A percentile compares a stretch with the other conserved stretches of the same genome.
These are phyloP conservation scores for Ascochyta rabiei DNA, from an alignment of 2,329 filamentous ascomycete species.

Conservation along the genomic window DNA sequence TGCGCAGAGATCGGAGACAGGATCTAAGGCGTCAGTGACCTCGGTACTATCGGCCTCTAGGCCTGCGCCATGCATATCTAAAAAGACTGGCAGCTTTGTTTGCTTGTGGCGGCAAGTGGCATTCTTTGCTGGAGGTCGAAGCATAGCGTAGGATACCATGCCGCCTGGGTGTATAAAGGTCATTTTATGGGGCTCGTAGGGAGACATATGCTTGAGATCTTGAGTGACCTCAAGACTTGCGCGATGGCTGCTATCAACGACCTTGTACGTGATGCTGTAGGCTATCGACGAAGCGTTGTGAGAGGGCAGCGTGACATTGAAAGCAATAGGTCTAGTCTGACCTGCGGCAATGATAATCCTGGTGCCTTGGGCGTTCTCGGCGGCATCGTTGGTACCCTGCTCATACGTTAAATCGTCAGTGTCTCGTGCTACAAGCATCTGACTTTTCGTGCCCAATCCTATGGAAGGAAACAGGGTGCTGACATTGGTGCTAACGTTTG, in stretches of 20 bases:
- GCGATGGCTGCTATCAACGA: conserved; percentile 9
- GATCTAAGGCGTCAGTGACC: conserved; percentile 57
- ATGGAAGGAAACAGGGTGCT: conserved; percentile 14
- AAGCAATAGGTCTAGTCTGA: conserved; percentile 51
- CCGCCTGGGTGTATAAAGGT: conserved; percentile 61
- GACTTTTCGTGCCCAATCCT: conserved; percentile 10
- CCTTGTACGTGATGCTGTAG: conserved; percentile 37
- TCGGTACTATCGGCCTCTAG: conserved; percentile 58
- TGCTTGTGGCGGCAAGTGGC: conserved; percentile 33
- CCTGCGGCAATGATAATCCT: conserved; percentile 40
- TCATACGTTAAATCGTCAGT: conserved; percentile 3
- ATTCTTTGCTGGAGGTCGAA: conserved; percentile 59
- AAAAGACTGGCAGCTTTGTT: conserved; percentile 53
- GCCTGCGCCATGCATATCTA: conserved; percentile 63
- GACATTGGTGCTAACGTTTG: conserved; percentile 26
- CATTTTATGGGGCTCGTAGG: conserved; percentile 57
- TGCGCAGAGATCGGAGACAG: conserved; percentile 58
- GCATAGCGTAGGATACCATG: conserved; percentile 62
- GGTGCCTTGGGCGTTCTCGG: neutral
- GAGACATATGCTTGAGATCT: conserved; percentile 27
- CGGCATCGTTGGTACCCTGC: conserved; percentile 14
- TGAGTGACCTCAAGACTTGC: conserved; percentile 35
- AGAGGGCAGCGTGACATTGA: conserved; percentile 39
- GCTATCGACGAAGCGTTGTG: conserved; percentile 33
- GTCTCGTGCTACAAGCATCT: conserved; percentile 20